Conservation (phyloP, 352 stramenopile species). For the Sclerospora graminicola region DNA sequence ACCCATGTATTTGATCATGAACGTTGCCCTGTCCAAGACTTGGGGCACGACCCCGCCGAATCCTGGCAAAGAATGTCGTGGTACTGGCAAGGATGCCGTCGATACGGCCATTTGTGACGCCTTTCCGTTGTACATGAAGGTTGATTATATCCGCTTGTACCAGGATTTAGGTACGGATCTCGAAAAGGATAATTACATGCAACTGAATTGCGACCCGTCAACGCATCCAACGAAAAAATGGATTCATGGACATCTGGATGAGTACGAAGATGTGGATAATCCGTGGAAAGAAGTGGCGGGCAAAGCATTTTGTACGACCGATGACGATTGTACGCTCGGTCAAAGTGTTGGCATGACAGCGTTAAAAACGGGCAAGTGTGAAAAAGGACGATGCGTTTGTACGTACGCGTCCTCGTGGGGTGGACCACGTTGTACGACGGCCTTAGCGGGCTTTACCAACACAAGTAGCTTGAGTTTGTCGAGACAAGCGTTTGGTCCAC, state of each 20-base stretch:
- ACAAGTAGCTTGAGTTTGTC: constrained; percentile 14
- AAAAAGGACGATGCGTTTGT: constrained; percentile 29
- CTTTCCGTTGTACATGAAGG: constrained; percentile 52
- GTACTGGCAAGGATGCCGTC: constrained; percentile 20
- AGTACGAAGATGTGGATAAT: constrained; percentile 46
- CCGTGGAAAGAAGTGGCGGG: constrained; percentile 32
- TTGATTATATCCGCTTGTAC: constrained; percentile 86
- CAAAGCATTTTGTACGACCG: constrained; percentile 32
- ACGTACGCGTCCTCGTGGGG: constrained; percentile 26
- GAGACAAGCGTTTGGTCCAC: constrained; percentile 36
- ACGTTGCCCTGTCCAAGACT: constrained; percentile 87
- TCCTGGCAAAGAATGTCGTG: constrained; percentile 13
- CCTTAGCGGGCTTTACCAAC: constrained; percentile 17
- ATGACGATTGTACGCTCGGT: constrained; percentile 48
- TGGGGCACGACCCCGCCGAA: constrained; percentile 24
- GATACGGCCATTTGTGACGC: constrained; percentile 34
- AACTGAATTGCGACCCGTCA: constrained; percentile 27
- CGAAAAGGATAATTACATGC: constrained; percentile 26
- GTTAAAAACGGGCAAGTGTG: constrained; percentile 27
- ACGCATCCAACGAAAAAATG: constrained; percentile 36
- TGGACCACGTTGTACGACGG: constrained; percentile 40
- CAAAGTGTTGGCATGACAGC: constrained; percentile 2
- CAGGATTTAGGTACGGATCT: constrained; percentile 38
- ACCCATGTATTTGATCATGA: constrained; percentile 89
- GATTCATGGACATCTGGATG: constrained; percentile 34